Evolutionary conservation across 1,284 basidiomycete species (phyloP).

Genomic region (Ceraceosorus guamensis): DNA sequence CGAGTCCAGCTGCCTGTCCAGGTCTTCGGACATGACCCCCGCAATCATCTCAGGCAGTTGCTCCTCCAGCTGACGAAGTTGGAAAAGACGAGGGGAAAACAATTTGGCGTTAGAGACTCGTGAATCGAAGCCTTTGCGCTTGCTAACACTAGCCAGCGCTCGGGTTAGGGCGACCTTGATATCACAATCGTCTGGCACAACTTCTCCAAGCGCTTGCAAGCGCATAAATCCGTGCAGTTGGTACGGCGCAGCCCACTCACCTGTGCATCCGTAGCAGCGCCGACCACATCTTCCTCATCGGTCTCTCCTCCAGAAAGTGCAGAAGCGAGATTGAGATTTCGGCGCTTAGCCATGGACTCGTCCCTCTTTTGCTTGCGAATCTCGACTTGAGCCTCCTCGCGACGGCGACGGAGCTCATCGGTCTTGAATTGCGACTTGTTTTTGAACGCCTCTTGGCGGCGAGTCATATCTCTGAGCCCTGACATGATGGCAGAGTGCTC

Average conservation of each 20-base stretch:
- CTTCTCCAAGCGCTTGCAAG: slow-evolving; percentile 3
- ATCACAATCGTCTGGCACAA: too few species aligned
- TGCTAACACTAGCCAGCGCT: too few species aligned
- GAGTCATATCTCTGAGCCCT: slow-evolving; percentile 34
- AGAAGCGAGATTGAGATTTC: slow-evolving; percentile 38
- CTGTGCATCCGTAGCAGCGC: slow-evolving; percentile 25
- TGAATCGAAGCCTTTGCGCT: too few species aligned
- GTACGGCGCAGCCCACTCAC: too few species aligned
- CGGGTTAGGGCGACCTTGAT: too few species aligned
- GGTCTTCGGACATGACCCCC: slow-evolving; percentile 85
- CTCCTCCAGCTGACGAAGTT: slow-evolving; percentile 72
- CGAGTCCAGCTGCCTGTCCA: slow-evolving; percentile 85
- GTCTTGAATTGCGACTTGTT: slow-evolving; percentile 46
- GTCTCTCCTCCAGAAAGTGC: slow-evolving; percentile 39
- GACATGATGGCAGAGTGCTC: slow-evolving; percentile 20
- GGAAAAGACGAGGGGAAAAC: background rate
- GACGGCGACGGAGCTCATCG: slow-evolving; percentile 45
- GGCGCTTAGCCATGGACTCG: slow-evolving; percentile 47
- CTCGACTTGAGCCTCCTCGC: slow-evolving; percentile 48
- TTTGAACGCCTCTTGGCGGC: slow-evolving; percentile 47
- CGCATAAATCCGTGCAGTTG: too few species aligned
- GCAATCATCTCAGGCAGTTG: slow-evolving; percentile 72
- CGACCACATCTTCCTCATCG: slow-evolving; percentile 39
- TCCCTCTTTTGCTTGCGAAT: slow-evolving; percentile 48
- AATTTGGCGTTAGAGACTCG: background rate